These are phyloP conservation scores for Jaltomata sinuosa DNA, from an alignment of 257 asterid species.

Conservation along the genomic window DNA sequence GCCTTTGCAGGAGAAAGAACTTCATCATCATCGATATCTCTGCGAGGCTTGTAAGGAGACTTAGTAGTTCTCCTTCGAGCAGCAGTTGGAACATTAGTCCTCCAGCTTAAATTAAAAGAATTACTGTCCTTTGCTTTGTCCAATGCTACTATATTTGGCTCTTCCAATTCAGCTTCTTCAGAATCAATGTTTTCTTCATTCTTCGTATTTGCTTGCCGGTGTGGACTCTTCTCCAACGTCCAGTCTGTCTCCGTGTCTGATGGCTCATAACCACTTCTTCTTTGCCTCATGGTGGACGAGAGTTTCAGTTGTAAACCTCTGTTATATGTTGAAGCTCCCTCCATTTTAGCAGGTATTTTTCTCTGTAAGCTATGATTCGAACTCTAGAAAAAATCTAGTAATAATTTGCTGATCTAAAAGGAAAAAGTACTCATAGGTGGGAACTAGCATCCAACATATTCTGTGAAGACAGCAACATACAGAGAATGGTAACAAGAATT, in stretches of 20 bases:
- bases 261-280: slow-evolving; percentile 59
- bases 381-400: background rate
- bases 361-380: background rate
- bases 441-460: background rate
- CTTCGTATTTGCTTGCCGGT: slow-evolving; percentile 2
- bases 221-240: slow-evolving; percentile 35
- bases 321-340: background rate
- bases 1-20: background rate
- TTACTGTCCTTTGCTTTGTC: background rate
- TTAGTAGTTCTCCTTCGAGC: slow-evolving; percentile 25
- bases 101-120: background rate
- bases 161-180: background rate
- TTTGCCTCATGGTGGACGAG: slow-evolving; percentile 11
- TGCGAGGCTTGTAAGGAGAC: slow-evolving; percentile 25
- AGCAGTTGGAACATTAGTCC: slow-evolving; percentile 2
- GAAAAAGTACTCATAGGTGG: background rate
- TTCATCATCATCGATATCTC: slow-evolving; percentile 5
- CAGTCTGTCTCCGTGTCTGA: slow-evolving; percentile 57
- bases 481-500: background rate
- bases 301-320: slow-evolving; percentile 14
- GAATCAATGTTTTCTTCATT: background rate
- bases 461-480: background rate
- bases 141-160: background rate
- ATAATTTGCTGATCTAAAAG: background rate
- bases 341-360: slow-evolving; percentile 10